Evolutionary conservation across 202 grass and related monocot genomes (phyloP).

Genomic region (Panicum virgatum): DNA sequence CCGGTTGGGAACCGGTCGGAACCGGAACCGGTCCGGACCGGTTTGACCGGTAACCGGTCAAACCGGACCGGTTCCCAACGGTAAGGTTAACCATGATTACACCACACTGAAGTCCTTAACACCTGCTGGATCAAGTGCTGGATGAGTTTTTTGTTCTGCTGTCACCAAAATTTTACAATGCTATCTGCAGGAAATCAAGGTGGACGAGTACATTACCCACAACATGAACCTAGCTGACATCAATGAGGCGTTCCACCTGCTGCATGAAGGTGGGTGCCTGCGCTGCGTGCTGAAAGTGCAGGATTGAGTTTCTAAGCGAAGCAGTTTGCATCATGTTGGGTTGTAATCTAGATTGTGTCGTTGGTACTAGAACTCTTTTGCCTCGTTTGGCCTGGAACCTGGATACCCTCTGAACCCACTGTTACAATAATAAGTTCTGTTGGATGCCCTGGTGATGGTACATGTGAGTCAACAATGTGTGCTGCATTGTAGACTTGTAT

Average conservation of each 20-base stretch:
- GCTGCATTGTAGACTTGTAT: neutral
- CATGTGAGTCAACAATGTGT: too few relatives aligned
- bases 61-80: too few relatives aligned
- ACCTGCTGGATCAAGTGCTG: neutral
- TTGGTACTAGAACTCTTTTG: constrained; percentile 14
- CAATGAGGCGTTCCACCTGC: constrained; percentile 82
- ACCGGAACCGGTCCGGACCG: too few relatives aligned
- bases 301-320: constrained; percentile 12
- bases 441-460: neutral
- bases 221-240: constrained; percentile 69
- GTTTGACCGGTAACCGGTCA: too few relatives aligned
- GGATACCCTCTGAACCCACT: neutral
- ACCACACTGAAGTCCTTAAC: neutral
- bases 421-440: constrained; percentile 11
- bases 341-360: neutral
- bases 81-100: too few relatives aligned
- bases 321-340: neutral
- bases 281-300: constrained; percentile 78
- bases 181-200: constrained; percentile 85
- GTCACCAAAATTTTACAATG: neutral
- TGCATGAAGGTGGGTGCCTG: constrained; percentile 87
- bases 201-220: constrained; percentile 99
- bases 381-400: neutral
- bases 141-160: neutral
- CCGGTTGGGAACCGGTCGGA: too few relatives aligned